phyloP scores from a whole-genome alignment of 495 filamentous ascomycete species.

The Pseudomonodictys pantanalensis region DNA sequence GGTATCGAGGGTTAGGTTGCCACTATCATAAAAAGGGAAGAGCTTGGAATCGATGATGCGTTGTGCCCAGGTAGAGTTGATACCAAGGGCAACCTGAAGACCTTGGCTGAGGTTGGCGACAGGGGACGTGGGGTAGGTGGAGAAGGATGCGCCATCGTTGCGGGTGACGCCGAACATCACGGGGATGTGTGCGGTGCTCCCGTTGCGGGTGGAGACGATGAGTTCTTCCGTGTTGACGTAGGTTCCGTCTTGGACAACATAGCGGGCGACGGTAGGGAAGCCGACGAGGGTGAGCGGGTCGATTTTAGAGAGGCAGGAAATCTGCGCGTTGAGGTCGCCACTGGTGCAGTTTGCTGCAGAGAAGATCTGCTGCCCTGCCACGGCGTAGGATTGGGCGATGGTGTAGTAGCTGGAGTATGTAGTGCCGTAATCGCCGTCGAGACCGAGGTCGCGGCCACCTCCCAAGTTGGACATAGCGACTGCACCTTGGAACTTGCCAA shows the following conservation, averaged over 20 bases:
- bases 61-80: constrained; percentile 40
- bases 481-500: constrained; percentile 45
- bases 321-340: constrained; percentile 36
- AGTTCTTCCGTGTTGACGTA: constrained; percentile 45
- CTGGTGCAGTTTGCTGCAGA: constrained; percentile 41
- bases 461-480: constrained; percentile 50
- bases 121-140: constrained; percentile 40
- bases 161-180: constrained; percentile 46
- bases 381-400: constrained; percentile 43
- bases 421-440: constrained; percentile 45
- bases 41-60: constrained; percentile 43
- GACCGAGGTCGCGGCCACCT: constrained; percentile 43
- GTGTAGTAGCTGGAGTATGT: constrained; percentile 51
- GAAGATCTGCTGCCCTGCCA: constrained; percentile 43
- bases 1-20: constrained; percentile 46
- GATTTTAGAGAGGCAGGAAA: constrained; percentile 43
- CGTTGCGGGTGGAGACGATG: constrained; percentile 37
- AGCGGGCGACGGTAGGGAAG: constrained; percentile 42
- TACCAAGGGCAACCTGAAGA: constrained; percentile 40
- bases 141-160: constrained; percentile 47
- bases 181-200: constrained; percentile 40
- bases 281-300: constrained; percentile 38
- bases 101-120: constrained; percentile 39
- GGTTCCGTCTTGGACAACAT: constrained; percentile 48
- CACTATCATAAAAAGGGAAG: constrained; percentile 44